Base-by-base conservation (phyloP, 1,139 yeast species). In the Blastobotrys serpentis region DNA sequence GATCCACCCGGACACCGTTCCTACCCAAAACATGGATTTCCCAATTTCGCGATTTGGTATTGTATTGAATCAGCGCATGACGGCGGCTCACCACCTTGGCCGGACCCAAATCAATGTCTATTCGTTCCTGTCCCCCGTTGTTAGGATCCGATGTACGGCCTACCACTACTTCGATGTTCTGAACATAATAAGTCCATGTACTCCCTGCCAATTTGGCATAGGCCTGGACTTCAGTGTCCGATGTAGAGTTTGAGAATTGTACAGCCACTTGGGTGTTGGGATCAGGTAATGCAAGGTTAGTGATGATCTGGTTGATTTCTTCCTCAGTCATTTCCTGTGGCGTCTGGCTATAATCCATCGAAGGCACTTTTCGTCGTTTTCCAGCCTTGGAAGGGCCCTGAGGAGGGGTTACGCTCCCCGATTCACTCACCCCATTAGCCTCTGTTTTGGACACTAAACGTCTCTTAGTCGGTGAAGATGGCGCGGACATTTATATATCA, bases 161-260 rank as follows among this genome's bases (percentile, higher is more conserved):
- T 50, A 92, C 86, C 2, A 84, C 73, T 4, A 92, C 79, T 14
- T 78, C 78, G 49, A 92, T 72, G n/a, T 82, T 75, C 64, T 89
- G 88, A 44, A 92, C 97, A 63, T 89, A 92, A 64, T 77, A 92
- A 1, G 98, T 90, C 98, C 98, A 92, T 60, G 80, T 82, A 38
- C 77, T 74, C n/a, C 98, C 98, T 0, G 97, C 90, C 44, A 90
- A 84, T 65, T 90, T 90, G 38, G 97, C 98, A 65, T 90, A 92
- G 0, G 98, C 98, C 68, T 89, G 96, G 16, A 92, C 92, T 64
- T 88, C 96, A 30, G 87, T 78, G 52, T 87, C 90, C 51, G 79
- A 72, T 2, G 37, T 44, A 59, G 86, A 84, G 66, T 92, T 92
- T 11, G 82, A 71, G 56, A 72, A 77, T 21, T 67, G 73, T 21